Conservation (phyloP, 768 basidiomycete species). For the Dioszegia hungarica region DNA sequence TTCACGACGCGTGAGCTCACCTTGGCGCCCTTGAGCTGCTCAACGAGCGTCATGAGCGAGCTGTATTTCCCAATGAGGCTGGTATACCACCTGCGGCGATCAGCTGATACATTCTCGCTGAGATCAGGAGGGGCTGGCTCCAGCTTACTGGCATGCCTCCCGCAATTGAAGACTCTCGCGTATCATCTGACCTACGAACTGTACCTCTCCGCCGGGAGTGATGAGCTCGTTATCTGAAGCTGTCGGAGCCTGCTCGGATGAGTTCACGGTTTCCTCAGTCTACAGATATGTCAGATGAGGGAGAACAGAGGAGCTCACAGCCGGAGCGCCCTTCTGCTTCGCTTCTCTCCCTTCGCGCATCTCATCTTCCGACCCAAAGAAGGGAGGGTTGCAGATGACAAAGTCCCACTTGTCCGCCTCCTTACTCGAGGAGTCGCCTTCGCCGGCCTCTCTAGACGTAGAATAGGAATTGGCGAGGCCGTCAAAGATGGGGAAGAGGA, state of each 20-base stretch:
- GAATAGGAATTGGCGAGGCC: not conserved
- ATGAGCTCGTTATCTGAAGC: slow-evolving; percentile 86
- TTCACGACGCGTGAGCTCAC: slow-evolving; percentile 45
- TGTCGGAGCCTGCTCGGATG: slow-evolving; percentile 65
- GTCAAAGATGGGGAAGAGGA: slow-evolving; percentile 10
- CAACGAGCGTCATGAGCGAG: slow-evolving; percentile 63
- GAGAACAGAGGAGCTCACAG: slow-evolving; percentile 53
- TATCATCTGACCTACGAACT: slow-evolving; percentile 73
- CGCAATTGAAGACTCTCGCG: slow-evolving; percentile 60
- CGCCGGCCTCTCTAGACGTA: not conserved
- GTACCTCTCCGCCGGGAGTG: slow-evolving; percentile 74
- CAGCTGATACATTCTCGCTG: slow-evolving; percentile 2
- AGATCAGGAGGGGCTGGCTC: not conserved
- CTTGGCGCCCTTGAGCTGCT: slow-evolving; percentile 53
- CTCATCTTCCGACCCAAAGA: slow-evolving; percentile 74
- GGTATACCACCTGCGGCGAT: slow-evolving; percentile 71
- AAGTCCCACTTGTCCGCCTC: slow-evolving; percentile 57
- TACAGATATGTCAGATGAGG: too few relatives aligned
- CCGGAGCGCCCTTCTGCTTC: slow-evolving; percentile 66
- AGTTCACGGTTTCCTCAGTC: not conserved
- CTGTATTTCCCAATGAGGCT: slow-evolving; percentile 85
- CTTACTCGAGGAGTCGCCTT: not conserved
- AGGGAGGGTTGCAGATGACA: slow-evolving; percentile 95
- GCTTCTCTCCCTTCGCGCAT: slow-evolving; percentile 57
- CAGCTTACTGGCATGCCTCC: slow-evolving; percentile 59